A percentile compares a stretch with the other conserved stretches of the same genome.
phyloP scores from a whole-genome alignment of 1,284 basidiomycete species.

The Leucoagaricus sp. region DNA sequence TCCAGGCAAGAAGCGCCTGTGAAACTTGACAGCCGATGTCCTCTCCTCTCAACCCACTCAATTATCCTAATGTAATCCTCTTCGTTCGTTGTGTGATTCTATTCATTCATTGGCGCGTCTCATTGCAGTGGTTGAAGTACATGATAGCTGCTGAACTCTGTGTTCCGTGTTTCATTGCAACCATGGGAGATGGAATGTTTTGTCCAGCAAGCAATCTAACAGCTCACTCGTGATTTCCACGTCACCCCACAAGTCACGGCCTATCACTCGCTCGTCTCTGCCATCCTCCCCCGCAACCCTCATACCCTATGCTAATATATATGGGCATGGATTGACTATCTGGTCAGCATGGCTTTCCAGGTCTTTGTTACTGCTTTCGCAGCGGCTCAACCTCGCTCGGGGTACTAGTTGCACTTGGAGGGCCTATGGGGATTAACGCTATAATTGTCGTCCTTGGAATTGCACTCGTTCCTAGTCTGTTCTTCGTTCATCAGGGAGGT shows the following conservation, averaged over 20 bases:
- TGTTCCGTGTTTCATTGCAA: neutral
- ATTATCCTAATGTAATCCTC: slow-evolving; percentile 9
- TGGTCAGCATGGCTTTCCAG: neutral
- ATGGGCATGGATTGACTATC: slow-evolving; percentile 1
- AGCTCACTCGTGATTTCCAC: slow-evolving; percentile 1
- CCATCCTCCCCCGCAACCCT: neutral
- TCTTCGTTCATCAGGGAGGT: slow-evolving; percentile 9
- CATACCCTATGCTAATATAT: slow-evolving; percentile 1
- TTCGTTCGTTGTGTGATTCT: neutral
- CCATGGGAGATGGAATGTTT: neutral
- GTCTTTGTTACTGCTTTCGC: neutral
- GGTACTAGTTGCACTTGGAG: neutral
- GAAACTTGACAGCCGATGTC: slow-evolving; percentile 1
- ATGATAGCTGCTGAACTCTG: neutral
- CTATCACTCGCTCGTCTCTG: neutral
- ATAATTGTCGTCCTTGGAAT: neutral
- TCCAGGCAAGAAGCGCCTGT: no score
- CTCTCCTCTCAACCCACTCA: slow-evolving; percentile 5
- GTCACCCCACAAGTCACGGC: neutral
- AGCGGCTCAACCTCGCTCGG: neutral
- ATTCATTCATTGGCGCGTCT: neutral
- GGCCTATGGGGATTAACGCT: neutral
- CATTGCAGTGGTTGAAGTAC: slow-evolving; percentile 8
- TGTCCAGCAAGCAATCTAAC: neutral
- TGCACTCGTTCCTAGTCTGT: neutral